Conservation (phyloP, 2,329 filamentous ascomycete species). For the Bipolaris oryzae region DNA sequence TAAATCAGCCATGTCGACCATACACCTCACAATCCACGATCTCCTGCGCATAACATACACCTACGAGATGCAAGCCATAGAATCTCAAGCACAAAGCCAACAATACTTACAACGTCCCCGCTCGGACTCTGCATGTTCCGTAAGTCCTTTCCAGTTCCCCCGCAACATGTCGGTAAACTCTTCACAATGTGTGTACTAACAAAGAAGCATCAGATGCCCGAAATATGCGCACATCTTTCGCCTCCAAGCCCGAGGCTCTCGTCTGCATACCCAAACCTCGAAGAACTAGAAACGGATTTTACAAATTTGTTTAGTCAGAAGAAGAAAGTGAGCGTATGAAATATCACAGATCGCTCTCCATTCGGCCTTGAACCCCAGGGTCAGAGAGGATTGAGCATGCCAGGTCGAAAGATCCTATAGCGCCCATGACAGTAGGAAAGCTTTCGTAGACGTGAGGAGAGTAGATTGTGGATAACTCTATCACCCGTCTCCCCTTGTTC, state of each 20-base stretch:
- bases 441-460: too few species aligned
- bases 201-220: constrained; percentile 27
- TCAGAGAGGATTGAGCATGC: background rate
- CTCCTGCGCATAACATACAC: constrained; percentile 44
- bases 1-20: constrained; percentile 38
- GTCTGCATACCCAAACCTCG: constrained; percentile 10
- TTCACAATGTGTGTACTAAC: background rate
- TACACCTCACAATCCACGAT: constrained; percentile 39
- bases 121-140: constrained; percentile 33
- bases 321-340: constrained; percentile 11
- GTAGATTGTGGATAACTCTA: too few species aligned
- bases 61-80: constrained; percentile 37
- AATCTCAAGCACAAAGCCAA: constrained; percentile 19
- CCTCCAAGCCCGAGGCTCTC: constrained; percentile 16
- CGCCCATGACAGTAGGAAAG: background rate
- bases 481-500: too few species aligned
- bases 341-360: background rate
- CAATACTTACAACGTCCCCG: constrained; percentile 14
- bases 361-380: background rate
- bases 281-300: constrained; percentile 39
- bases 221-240: constrained; percentile 30
- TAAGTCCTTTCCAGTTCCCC: constrained; percentile 14
- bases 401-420: background rate
- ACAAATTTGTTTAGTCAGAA: constrained; percentile 30
- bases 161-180: background rate